Percentiles rank a stretch among this genome's conserved stretches.
phyloP scores from a whole-genome alignment of 768 basidiomycete genomes.

The Trametes maxima region DNA sequence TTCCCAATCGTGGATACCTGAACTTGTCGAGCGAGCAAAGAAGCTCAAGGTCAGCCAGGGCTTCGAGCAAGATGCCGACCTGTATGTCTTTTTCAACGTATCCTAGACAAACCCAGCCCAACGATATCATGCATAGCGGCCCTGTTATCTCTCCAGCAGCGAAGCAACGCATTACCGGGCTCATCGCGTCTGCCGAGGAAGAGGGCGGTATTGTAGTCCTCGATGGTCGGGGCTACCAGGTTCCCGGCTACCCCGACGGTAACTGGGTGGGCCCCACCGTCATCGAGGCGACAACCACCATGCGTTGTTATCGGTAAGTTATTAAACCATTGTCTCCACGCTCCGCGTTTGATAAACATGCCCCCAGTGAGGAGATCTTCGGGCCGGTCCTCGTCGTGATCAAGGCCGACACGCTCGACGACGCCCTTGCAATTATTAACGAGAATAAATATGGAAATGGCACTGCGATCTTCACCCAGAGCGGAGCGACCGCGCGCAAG shows the following conservation, averaged over 20 bases:
- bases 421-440: slow-evolving; percentile 90
- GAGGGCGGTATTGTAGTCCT: slow-evolving; percentile 88
- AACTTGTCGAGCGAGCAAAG: slow-evolving; percentile 79
- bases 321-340: background rate
- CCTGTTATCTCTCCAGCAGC: slow-evolving; percentile 84
- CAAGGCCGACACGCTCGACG: slow-evolving; percentile 81
- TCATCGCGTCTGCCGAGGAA: slow-evolving; percentile 72
- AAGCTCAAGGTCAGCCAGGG: slow-evolving; percentile 85
- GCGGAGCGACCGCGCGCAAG: slow-evolving; percentile 91
- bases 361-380: slow-evolving; percentile 86
- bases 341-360: background rate
- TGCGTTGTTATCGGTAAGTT: slow-evolving; percentile 85
- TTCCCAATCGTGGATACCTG: slow-evolving; percentile 79
- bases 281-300: slow-evolving; percentile 77
- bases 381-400: slow-evolving; percentile 86
- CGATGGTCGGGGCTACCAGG: slow-evolving; percentile 75
- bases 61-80: slow-evolving; percentile 83
- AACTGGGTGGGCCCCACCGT: slow-evolving; percentile 96
- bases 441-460: slow-evolving; percentile 92
- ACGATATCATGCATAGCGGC: slow-evolving; percentile 45
- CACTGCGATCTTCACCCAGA: slow-evolving; percentile 94
- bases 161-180: slow-evolving; percentile 70
- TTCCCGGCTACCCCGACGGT: slow-evolving; percentile 78
- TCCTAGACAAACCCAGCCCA: background rate
- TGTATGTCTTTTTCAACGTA: slow-evolving; percentile 63